phyloP scores from a whole-genome alignment of 805 yeast genomes.

The Candida pseudofarinosa region DNA sequence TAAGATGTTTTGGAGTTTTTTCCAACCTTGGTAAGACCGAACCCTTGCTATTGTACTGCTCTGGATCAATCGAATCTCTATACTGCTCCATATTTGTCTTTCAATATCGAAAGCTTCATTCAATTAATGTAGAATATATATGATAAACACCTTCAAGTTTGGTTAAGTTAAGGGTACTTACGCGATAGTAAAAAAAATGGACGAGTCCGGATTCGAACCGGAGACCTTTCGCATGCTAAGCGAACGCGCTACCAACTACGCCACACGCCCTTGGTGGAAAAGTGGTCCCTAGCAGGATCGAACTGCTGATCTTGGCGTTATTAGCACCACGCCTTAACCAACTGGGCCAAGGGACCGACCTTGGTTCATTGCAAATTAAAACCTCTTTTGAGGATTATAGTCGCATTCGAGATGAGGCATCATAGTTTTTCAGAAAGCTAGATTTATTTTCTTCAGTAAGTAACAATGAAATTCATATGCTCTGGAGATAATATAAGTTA shows the following conservation, averaged over 20 bases:
- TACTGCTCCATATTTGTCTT: too few species aligned
- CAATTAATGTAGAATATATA: too few species aligned
- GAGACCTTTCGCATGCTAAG: slow-evolving; percentile 40
- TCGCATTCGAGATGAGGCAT: too few species aligned
- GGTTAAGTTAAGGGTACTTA: too few species aligned
- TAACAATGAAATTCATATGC: slow-evolving; percentile 56
- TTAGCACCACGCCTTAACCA: slow-evolving; percentile 53
- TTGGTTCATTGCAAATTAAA: too few species aligned
- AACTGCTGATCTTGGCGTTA: slow-evolving; percentile 73
- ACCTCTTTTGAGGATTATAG: too few species aligned
- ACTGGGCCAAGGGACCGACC: slow-evolving; percentile 50
- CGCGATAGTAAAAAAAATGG: slow-evolving; percentile 13
- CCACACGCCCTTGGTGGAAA: slow-evolving; percentile 55
- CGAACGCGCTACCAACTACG: slow-evolving; percentile 78
- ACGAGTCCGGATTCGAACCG: slow-evolving; percentile 31
- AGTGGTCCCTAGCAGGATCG: slow-evolving; percentile 84
- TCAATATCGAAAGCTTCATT: too few species aligned
- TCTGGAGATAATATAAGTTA: slow-evolving; percentile 68
- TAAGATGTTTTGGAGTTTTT: slow-evolving; percentile 48
- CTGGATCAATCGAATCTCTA: too few species aligned
- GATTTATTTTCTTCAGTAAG: background rate
- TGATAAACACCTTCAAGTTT: too few species aligned
- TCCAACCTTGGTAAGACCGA: background rate
- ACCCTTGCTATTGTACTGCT: too few species aligned
- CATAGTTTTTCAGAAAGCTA: too few species aligned